These are phyloP conservation scores for Ceratopteris richardii DNA, from an alignment of 75 land plant genomes.

Conservation along the genomic window DNA sequence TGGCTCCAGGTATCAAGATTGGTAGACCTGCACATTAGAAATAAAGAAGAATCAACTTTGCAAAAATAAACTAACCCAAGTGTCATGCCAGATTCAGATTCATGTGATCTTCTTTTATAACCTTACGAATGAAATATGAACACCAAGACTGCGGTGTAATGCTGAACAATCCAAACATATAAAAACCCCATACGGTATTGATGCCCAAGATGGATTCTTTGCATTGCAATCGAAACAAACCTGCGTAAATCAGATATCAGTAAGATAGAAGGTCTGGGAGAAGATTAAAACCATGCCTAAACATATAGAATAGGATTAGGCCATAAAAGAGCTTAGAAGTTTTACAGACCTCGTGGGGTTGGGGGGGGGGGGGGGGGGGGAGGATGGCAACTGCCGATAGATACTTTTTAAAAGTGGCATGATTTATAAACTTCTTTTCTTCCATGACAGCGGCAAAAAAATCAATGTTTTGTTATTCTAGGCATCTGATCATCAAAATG, in stretches of 20 bases:
- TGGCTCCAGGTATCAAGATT: constrained; percentile 41
- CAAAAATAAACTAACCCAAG: background rate
- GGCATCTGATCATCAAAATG: too few relatives aligned
- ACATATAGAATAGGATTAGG: too few relatives aligned
- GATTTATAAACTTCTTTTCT: too few relatives aligned
- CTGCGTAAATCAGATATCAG: constrained; percentile 18
- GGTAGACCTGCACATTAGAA: constrained; percentile 31
- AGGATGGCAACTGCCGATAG: too few relatives aligned
- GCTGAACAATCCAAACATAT: constrained; percentile 51
- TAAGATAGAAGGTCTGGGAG: background rate
- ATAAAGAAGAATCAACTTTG: background rate
- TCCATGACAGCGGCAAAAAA: too few relatives aligned
- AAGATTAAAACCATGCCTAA: background rate
- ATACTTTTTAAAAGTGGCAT: too few relatives aligned
- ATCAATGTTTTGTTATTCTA: too few relatives aligned
- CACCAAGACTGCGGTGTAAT: constrained; percentile 51
- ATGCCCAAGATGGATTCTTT: constrained; percentile 50
- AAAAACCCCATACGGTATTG: constrained; percentile 46
- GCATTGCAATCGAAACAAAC: constrained; percentile 51
- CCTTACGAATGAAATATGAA: constrained; percentile 53
- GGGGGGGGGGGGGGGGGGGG: too few relatives aligned
- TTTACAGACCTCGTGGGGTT: too few relatives aligned
- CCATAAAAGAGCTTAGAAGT: too few relatives aligned
- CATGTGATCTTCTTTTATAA: constrained; percentile 1
- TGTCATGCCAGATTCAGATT: background rate